Evolutionary conservation across 805 yeast genomes (phyloP), one percentile per base, ranked within the genome.

Genomic region (Myxozyma neotropica): DNA sequence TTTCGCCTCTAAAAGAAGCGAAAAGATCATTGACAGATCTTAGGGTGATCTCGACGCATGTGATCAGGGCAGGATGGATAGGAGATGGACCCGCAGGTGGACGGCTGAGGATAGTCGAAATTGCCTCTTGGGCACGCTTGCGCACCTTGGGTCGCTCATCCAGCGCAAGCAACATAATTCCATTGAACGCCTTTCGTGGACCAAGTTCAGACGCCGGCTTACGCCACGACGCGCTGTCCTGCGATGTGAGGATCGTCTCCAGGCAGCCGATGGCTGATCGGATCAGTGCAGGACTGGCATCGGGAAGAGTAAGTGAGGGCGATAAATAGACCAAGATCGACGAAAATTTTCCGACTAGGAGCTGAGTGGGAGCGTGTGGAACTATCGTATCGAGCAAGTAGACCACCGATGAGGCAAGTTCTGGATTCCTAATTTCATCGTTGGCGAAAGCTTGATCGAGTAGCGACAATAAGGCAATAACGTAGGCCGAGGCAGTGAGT

Each of bases 121-220:
- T 80, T 1, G 97, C 88, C 58, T 94, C 99, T 69, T 86, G 87
- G 1, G 98, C 96, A 77, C 97, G 86, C 81, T 88, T 89, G 73
- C 99, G 84, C 12, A 94, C 96, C 69, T 94, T 94, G 38, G 99
- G 99, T 71, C 98, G 83, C 47, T 88, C 87, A 73, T 94, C 64
- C 44, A 89, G 75, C 0, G 93, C 83, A 62, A 90, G 79, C 71
- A 88, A 90, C 59, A 92, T 74, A 59, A 92, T 74, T 47, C 93
- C 96, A 40, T 81, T 80, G 59, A 91, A 75, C 44, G 94, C 96
- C 78, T 95, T 83, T 70, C 81, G 83, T 52, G 97, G 96, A 15
- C 74, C 73, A 33, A 67, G 65, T 53, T 49, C 64, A 23, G 46
- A 59, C 19, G 27, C 71, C 58, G 51, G 64, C 55, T 40, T 69